phyloP scores from a whole-genome alignment of 306 rosid species.

The Trichosanthes cucumerina region DNA sequence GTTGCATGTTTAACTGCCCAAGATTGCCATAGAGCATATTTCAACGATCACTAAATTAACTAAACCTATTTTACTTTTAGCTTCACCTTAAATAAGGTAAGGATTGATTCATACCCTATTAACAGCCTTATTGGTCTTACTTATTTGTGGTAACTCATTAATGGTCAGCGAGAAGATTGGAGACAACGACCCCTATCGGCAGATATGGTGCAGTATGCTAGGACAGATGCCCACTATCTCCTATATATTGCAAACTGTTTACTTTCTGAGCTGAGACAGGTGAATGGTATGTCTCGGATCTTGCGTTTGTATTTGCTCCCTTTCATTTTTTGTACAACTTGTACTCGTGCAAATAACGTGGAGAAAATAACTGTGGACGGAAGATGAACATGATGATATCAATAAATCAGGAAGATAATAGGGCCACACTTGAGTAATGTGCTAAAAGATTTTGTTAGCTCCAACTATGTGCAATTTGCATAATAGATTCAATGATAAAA shows the following conservation, averaged over 20 bases:
- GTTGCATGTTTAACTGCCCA: background rate
- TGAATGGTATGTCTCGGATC: slow-evolving; percentile 41
- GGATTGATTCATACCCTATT: background rate
- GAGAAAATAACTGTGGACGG: background rate
- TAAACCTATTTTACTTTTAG: background rate
- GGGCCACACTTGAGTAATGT: slow-evolving; percentile 2
- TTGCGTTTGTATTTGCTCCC: slow-evolving; percentile 17
- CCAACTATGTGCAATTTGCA: background rate
- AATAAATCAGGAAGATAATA: background rate
- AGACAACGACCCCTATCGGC: slow-evolving; percentile 79
- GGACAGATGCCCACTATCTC: slow-evolving; percentile 86
- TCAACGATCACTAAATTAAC: background rate
- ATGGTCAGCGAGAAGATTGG: slow-evolving; percentile 93
- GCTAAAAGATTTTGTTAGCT: background rate
- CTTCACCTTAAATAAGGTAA: background rate
- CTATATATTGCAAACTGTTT: slow-evolving; percentile 67
- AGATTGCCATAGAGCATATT: background rate
- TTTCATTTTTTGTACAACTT: slow-evolving; percentile 2
- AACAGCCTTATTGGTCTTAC: background rate
- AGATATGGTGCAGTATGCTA: slow-evolving; percentile 85
- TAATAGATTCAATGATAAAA: background rate
- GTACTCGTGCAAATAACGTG: background rate
- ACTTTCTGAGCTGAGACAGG: slow-evolving; percentile 55
- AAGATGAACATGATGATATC: background rate
- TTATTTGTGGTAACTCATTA: slow-evolving; percentile 5